A percentile compares a stretch with the other conserved stretches of the same genome.
Conservation (phyloP, 2,329 filamentous ascomycete species). For the Chalara sp. region DNA sequence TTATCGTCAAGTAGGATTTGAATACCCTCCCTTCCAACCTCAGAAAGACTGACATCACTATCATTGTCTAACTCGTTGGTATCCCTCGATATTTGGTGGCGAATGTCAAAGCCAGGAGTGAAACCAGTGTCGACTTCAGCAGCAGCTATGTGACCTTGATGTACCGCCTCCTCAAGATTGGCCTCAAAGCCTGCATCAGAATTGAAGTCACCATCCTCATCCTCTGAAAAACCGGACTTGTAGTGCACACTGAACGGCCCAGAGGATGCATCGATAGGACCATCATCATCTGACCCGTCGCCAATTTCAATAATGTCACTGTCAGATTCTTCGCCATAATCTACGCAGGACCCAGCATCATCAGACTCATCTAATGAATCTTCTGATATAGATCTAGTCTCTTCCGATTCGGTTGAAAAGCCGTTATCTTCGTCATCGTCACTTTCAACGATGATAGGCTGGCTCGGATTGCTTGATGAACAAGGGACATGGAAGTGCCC, state of each 20-base stretch:
- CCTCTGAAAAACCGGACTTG: background rate
- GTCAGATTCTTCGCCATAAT: background rate
- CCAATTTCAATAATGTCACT: no score
- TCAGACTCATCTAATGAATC: background rate
- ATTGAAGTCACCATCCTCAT: slow-evolving; percentile 2
- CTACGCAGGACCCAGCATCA: background rate
- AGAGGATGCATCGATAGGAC: no score
- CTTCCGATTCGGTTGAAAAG: slow-evolving; percentile 11
- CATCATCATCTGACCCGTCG: no score
- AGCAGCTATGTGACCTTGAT: no score
- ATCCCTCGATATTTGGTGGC: background rate
- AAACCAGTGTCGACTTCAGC: no score
- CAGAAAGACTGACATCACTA: slow-evolving; percentile 20
- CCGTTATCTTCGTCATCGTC: slow-evolving; percentile 10
- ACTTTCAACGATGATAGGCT: slow-evolving; percentile 9
- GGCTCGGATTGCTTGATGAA: no score
- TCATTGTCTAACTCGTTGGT: slow-evolving; percentile 8
- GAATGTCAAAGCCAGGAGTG: no score
- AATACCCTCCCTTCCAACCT: slow-evolving; percentile 18
- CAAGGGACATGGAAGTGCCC: no score
- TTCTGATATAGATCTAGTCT: slow-evolving; percentile 5
- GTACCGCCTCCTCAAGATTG: background rate
- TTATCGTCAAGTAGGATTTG: slow-evolving; percentile 15
- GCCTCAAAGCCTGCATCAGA: background rate
- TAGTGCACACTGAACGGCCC: no score